Conservation (phyloP, 1,139 yeast genomes). For the Geotrichum bryndzae region DNA sequence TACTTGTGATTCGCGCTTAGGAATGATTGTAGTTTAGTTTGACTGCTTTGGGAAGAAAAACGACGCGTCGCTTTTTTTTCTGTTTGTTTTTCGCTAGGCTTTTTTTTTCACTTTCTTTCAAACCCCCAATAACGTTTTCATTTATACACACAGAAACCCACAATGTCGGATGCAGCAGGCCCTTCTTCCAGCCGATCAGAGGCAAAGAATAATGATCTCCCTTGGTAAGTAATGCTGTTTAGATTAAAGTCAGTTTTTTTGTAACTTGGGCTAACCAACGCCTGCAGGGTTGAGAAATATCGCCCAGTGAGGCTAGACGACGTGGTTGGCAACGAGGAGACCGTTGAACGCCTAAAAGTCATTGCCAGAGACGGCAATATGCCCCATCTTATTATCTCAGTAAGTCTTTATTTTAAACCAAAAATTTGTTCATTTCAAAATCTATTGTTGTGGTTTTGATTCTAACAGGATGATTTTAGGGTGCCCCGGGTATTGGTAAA, state of each 20-base stretch:
- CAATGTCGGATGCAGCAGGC: constrained; percentile 12
- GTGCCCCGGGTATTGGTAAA: constrained; percentile 95
- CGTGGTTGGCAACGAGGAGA: constrained; percentile 89
- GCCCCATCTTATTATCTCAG: constrained; percentile 89
- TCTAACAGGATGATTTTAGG: constrained; percentile 31
- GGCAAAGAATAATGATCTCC: constrained; percentile 11
- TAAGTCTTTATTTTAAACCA: constrained; percentile 2
- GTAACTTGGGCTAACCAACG: not conserved
- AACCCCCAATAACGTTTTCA: not conserved
- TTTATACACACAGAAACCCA: not conserved
- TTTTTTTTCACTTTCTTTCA: not conserved
- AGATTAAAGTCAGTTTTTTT: not conserved
- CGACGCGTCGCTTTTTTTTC: not conserved
- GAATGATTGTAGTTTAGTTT: not conserved
- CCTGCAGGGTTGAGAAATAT: constrained; percentile 81
- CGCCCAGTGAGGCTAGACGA: constrained; percentile 75
- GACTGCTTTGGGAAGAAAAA: not conserved
- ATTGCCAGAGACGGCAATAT: constrained; percentile 91
- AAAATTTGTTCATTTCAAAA: not conserved
- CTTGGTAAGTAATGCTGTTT: constrained; percentile 9
- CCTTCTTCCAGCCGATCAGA: constrained; percentile 3
- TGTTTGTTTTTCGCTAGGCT: not conserved
- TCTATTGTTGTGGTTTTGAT: not conserved
- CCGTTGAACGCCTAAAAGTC: constrained; percentile 73
- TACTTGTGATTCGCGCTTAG: not conserved